These are phyloP conservation scores for Tanacetum coccineum DNA, from an alignment of 129 eudicot genomes.

Conservation along the genomic window DNA sequence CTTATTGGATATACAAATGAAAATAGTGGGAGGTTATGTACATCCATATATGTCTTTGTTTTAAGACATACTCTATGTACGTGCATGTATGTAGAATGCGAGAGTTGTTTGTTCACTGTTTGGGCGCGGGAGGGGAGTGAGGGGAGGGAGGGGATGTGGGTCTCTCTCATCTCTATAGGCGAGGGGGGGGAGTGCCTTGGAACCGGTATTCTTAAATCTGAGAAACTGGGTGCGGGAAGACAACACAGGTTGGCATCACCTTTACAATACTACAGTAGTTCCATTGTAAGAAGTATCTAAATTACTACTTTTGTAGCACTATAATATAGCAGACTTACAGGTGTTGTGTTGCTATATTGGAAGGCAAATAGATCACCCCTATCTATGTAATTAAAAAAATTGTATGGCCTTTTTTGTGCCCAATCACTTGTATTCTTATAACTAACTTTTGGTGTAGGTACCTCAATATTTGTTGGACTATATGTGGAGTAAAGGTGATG, in stretches of 20 bases:
- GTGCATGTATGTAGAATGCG: background rate
- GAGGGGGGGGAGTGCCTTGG: no score
- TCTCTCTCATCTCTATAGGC: no score
- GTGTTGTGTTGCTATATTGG: no score
- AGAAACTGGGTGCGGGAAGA: conserved; percentile 98
- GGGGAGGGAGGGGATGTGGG: no score
- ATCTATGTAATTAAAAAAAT: conserved; percentile 12
- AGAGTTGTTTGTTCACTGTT: background rate
- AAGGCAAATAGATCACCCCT: conserved; percentile 1
- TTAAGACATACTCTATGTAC: background rate
- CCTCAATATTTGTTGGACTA: conserved; percentile 82
- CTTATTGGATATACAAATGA: conserved; percentile 2
- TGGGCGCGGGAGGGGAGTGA: no score
- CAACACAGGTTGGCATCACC: conserved; percentile 71
- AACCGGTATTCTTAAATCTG: conserved; percentile 85
- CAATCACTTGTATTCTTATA: background rate
- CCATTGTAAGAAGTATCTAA: no score
- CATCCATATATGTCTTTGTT: background rate
- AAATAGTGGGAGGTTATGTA: conserved; percentile 2
- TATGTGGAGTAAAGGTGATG: conserved; percentile 79
- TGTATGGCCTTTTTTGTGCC: background rate
- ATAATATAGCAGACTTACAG: no score
- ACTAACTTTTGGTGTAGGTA: conserved; percentile 41
- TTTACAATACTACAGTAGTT: background rate
- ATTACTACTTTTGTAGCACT: no score